phyloP scores from a whole-genome alignment of 1,284 basidiomycete species.

The Phaffia rhodozyma region DNA sequence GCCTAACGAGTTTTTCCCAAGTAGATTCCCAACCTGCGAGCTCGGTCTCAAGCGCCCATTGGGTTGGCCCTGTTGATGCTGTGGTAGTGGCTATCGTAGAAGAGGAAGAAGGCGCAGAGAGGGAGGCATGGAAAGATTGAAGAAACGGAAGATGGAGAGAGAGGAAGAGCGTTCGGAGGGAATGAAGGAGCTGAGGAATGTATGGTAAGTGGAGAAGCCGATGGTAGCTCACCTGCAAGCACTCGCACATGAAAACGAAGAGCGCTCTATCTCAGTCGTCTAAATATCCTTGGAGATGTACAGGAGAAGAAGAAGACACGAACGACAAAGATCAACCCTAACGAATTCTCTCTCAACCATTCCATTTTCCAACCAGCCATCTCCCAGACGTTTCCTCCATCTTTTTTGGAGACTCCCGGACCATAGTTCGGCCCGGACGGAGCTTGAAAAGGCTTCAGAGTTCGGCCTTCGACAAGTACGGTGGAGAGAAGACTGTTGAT shows the following conservation, averaged over 20 bases:
- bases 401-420: slow-evolving; percentile 21
- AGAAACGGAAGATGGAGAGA: slow-evolving; percentile 74
- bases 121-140: slow-evolving; percentile 63
- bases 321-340: slow-evolving; percentile 89
- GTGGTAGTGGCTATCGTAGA: slow-evolving; percentile 35
- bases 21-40: slow-evolving; percentile 70
- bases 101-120: slow-evolving; percentile 37
- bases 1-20: slow-evolving; percentile 64
- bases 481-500: slow-evolving; percentile 82
- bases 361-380: slow-evolving; percentile 80
- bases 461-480: slow-evolving; percentile 70
- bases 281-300: not conserved
- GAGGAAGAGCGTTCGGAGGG: slow-evolving; percentile 71
- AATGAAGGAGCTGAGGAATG: slow-evolving; percentile 70
- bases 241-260: not conserved
- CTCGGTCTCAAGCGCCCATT: slow-evolving; percentile 56
- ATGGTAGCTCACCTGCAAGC: slow-evolving; percentile 76
- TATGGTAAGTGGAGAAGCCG: slow-evolving; percentile 91
- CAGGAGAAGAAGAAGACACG: slow-evolving; percentile 28
- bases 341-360: slow-evolving; percentile 84
- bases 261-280: not conserved
- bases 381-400: slow-evolving; percentile 22
- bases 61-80: slow-evolving; percentile 28
- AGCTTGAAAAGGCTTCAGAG: not conserved
- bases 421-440: not conserved